Evolutionary conservation across 2,329 filamentous ascomycete genomes (phyloP).

Genomic region (Colletotrichum sansevieriae): DNA sequence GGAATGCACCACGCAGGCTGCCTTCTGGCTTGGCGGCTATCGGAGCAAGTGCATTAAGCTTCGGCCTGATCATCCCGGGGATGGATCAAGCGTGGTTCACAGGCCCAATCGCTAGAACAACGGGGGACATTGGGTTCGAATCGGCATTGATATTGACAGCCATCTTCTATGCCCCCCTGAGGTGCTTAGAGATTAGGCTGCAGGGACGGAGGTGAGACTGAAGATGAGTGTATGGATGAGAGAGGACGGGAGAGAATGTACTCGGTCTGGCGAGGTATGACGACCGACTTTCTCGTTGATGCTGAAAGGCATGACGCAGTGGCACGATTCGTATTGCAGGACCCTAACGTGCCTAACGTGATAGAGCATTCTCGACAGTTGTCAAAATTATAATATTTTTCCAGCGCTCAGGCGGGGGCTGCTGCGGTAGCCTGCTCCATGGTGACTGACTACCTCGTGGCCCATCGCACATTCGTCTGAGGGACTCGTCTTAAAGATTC

Average conservation of each 20-base stretch:
- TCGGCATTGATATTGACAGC: slow-evolving; percentile 56
- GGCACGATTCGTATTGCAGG: slow-evolving; percentile 20
- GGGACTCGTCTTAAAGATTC: not conserved
- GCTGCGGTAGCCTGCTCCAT: slow-evolving; percentile 20
- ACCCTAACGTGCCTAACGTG: slow-evolving; percentile 19
- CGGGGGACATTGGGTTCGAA: slow-evolving; percentile 62
- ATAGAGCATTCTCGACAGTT: slow-evolving; percentile 17
- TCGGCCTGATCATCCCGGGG: slow-evolving; percentile 57
- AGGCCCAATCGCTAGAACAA: slow-evolving; percentile 57
- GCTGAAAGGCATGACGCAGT: not conserved
- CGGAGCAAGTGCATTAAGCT: slow-evolving; percentile 57
- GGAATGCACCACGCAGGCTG: slow-evolving; percentile 58
- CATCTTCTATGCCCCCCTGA: slow-evolving; percentile 57
- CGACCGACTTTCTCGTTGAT: slow-evolving; percentile 34
- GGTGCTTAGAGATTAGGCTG: slow-evolving; percentile 52
- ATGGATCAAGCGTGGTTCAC: slow-evolving; percentile 60
- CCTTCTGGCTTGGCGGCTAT: slow-evolving; percentile 59
- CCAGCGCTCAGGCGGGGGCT: slow-evolving; percentile 11
- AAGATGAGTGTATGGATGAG: not conserved
- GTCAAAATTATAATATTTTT: slow-evolving; percentile 30
- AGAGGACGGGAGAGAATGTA: slow-evolving; percentile 1
- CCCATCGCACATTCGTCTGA: not conserved
- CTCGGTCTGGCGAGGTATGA: slow-evolving; percentile 32
- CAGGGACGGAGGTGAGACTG: slow-evolving; percentile 45
- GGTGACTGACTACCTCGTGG: slow-evolving; percentile 16